Evolutionary conservation across 108 stramenopile species (phyloP), one percentile per base, ranked within the genome.

Genomic region (Thalassiosira profunda): DNA sequence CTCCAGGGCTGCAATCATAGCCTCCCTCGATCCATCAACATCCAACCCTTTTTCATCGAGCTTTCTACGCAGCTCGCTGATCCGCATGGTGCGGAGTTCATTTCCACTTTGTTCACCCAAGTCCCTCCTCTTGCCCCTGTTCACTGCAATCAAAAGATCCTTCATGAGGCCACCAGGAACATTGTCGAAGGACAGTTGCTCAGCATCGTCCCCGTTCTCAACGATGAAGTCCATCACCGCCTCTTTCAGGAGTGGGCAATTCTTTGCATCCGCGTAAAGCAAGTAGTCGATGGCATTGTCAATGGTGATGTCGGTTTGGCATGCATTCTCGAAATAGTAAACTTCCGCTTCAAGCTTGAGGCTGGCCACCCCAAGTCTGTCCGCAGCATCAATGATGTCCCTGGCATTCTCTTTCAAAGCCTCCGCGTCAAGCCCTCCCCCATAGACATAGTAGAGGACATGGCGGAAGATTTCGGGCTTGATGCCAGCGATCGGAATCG

Each of bases 201-300:
- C 18, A 0, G 30, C 49, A n/a, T 51, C 31, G 37, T 36, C 15
- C 14, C 46, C 57, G 20, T 67, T 21, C 20, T 58, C 26, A 30
- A 58, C 66, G 45, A 67, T 42, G 55, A 41, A 58, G 18, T 67
- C 66, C 56, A 67, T 42, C 6, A 31, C 41, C 38, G 56, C 56
- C 20, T 67, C 48, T 58, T 67, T 67, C 12, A 66, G 31, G 14
- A 56, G 40, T 20, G 66, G 38, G 11, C 38, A 57, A 23, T 40
- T 58, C 25, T 42, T 40, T 6, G 41, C 37, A 37, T 58, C 56
- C 24, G 56, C 56, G 20, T 44, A 58, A 14, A 58, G 56, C n/a
- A 58, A 11, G 34, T 44, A 23, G 15, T 51, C 49, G 23, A 51
- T 51, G 1, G 30, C 49, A 28, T 51, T 51, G 25, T 51, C 49